Conservation (phyloP, 768 basidiomycete species). For the Pholiota microspora region DNA sequence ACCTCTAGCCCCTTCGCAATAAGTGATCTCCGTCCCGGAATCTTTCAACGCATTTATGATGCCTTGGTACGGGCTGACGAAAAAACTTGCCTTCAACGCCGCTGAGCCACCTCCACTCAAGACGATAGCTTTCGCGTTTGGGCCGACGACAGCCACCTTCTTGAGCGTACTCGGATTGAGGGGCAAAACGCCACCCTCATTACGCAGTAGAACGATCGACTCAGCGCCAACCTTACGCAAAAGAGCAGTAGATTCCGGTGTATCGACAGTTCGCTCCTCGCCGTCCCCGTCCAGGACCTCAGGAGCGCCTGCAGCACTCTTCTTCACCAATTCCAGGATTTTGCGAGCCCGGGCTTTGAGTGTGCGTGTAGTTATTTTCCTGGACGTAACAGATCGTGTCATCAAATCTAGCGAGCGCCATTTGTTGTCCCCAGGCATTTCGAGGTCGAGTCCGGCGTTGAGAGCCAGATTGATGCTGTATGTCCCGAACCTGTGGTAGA, state of each 20-base stretch:
- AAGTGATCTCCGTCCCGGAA: slow-evolving; percentile 47
- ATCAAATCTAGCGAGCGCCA: slow-evolving; percentile 73
- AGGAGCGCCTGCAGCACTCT: slow-evolving; percentile 62
- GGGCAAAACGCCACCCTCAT: slow-evolving; percentile 54
- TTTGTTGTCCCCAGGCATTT: slow-evolving; percentile 77
- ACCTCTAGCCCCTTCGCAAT: slow-evolving; percentile 72
- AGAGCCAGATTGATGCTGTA: slow-evolving; percentile 63
- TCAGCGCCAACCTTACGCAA: slow-evolving; percentile 68
- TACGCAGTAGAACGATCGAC: slow-evolving; percentile 76
- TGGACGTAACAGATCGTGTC: slow-evolving; percentile 53
- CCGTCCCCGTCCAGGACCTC: slow-evolving; percentile 77
- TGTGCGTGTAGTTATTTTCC: slow-evolving; percentile 64
- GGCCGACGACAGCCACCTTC: slow-evolving; percentile 75
- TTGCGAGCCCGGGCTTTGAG: slow-evolving; percentile 65
- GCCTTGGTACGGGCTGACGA: slow-evolving; percentile 75
- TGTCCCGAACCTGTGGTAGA: slow-evolving; percentile 51
- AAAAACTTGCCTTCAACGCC: slow-evolving; percentile 71
- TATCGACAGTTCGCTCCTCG: slow-evolving; percentile 60
- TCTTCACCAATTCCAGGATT: slow-evolving; percentile 69
- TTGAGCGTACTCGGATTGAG: slow-evolving; percentile 47
- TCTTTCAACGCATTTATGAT: slow-evolving; percentile 56
- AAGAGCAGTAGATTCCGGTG: slow-evolving; percentile 56
- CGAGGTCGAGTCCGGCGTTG: slow-evolving; percentile 79
- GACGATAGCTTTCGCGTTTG: slow-evolving; percentile 61
- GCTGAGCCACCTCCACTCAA: slow-evolving; percentile 75